Base-by-base conservation (phyloP, 2,329 filamentous ascomycete genomes). In the Diaporthe helianthi region DNA sequence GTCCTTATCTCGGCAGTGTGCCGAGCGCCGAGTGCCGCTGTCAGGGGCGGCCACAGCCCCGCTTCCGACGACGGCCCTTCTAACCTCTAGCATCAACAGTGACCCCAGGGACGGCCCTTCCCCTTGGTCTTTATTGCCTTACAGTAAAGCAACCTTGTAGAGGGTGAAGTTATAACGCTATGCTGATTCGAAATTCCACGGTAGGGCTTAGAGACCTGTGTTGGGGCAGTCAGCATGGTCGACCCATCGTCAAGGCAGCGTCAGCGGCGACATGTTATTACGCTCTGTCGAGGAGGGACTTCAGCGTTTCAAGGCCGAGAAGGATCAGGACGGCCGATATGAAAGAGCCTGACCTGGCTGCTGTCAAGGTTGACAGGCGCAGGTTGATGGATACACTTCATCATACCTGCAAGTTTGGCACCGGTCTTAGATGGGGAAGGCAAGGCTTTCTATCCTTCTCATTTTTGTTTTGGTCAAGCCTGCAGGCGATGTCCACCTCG, bases 371-470 rank as follows among this genome's bases (percentile, higher is more conserved):
- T 47, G 84, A 90, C 72, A 82, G 86, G 73, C 80, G 83, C 17
- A 83, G 90, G 72, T 76, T 92, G 72, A 89, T 90, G 81, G 82
- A 84, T 31, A 86, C 89, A 70, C 82, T 92, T 15, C 90, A 92
- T 77, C 76, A 87, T 69, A 91, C 89, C 2, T 91, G 87, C 76
- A 83, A 89, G 79, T 92, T 89, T 85, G 90, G 90, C 0, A 84
- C 81, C 53, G 90, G 90, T 0, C 84, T 90, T 72, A 80, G 84
- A 79, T 93, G 90, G 89, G 90, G 90, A 79, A 82, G 85, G 90
- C 90, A 83, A 80, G 87, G 17, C 5, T 3, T 17, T 4, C 36
- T 1, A 47, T 82, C 41, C 67, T 36, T 22, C 15, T n/a, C n/a
- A 5, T 1, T 26, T 36, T 3, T 52, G 3, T 3, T 17, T 12